Evolutionary conservation across 805 yeast genomes (phyloP).

Genomic region (Torulaspora microellipsoides): DNA sequence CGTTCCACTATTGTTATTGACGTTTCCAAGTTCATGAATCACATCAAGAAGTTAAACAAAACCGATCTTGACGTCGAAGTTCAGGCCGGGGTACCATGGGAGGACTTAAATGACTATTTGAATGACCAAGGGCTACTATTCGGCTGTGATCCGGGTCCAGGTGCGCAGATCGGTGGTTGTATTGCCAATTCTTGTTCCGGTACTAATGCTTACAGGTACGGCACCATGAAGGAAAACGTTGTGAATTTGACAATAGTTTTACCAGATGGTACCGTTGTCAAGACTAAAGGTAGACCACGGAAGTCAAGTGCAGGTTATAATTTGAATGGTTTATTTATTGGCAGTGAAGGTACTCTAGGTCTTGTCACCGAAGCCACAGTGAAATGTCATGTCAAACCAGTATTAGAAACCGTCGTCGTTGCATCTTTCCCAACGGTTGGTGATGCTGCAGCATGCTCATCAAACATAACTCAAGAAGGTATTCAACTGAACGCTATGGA

Average conservation of each 20-base stretch:
- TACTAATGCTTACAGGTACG: constrained; percentile 72
- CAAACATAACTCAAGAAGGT: constrained; percentile 56
- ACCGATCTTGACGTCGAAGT: constrained; percentile 68
- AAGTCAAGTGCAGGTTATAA: constrained; percentile 79
- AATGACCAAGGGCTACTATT: constrained; percentile 50
- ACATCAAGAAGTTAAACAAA: constrained; percentile 51
- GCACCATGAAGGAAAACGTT: constrained; percentile 75
- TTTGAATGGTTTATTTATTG: constrained; percentile 67
- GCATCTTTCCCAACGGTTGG: constrained; percentile 62
- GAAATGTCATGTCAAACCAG: constrained; percentile 61
- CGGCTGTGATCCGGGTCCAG: constrained; percentile 80
- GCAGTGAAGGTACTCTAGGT: constrained; percentile 78
- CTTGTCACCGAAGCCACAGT: constrained; percentile 73
- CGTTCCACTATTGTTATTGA: constrained; percentile 63
- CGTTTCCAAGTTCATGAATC: constrained; percentile 50
- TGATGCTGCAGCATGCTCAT: constrained; percentile 69
- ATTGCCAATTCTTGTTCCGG: constrained; percentile 77
- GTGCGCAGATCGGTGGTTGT: constrained; percentile 78
- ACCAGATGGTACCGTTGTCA: constrained; percentile 74
- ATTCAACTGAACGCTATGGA: constrained; percentile 71
- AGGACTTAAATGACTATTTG: constrained; percentile 53
- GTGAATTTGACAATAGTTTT: constrained; percentile 65
- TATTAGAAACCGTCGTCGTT: constrained; percentile 60
- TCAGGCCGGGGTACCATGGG: constrained; percentile 81
- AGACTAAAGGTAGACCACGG: constrained; percentile 69